These are phyloP conservation scores for Niveomyces coronatus DNA, from an alignment of 2,329 filamentous ascomycete genomes.

Conservation along the genomic window DNA sequence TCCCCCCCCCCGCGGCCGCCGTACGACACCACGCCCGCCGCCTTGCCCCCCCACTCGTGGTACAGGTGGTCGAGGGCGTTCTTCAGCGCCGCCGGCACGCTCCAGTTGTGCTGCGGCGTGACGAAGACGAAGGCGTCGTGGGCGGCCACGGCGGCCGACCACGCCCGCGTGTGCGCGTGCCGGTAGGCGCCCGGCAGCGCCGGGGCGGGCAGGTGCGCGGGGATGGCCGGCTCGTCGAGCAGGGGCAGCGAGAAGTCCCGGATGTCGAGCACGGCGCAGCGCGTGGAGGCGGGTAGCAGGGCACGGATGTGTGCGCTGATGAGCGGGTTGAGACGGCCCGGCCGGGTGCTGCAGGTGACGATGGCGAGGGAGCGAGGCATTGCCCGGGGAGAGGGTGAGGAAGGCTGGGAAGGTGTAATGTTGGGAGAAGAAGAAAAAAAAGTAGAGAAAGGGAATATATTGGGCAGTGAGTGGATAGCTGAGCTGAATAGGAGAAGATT, in stretches of 20 bases:
- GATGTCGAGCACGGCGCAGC: constrained; percentile 15
- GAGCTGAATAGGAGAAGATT: not conserved
- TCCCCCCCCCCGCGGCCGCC: constrained; percentile 33
- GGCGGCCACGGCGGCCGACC: constrained; percentile 32
- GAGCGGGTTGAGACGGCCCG: constrained; percentile 22
- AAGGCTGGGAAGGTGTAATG: not conserved
- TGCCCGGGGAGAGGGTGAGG: not conserved
- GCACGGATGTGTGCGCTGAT: constrained; percentile 24
- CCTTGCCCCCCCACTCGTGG: constrained; percentile 48
- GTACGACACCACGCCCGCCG: constrained; percentile 42
- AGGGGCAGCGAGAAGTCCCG: constrained; percentile 35
- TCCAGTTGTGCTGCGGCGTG: constrained; percentile 47
- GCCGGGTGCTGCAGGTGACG: constrained; percentile 26
- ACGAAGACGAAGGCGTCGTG: constrained; percentile 40
- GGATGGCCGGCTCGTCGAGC: constrained; percentile 31
- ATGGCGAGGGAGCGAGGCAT: constrained; percentile 20
- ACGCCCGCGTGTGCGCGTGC: constrained; percentile 31
- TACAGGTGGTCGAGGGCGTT: constrained; percentile 53
- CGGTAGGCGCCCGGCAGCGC: constrained; percentile 26
- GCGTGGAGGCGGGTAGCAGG: constrained; percentile 10
- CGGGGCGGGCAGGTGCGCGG: constrained; percentile 25
- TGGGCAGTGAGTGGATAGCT: not conserved
- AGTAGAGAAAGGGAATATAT: not conserved
- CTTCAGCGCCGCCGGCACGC: constrained; percentile 43
- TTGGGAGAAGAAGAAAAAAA: not conserved